Base-by-base conservation (phyloP, 2,329 filamentous ascomycete species). In the Orbilia ellipsospora region DNA sequence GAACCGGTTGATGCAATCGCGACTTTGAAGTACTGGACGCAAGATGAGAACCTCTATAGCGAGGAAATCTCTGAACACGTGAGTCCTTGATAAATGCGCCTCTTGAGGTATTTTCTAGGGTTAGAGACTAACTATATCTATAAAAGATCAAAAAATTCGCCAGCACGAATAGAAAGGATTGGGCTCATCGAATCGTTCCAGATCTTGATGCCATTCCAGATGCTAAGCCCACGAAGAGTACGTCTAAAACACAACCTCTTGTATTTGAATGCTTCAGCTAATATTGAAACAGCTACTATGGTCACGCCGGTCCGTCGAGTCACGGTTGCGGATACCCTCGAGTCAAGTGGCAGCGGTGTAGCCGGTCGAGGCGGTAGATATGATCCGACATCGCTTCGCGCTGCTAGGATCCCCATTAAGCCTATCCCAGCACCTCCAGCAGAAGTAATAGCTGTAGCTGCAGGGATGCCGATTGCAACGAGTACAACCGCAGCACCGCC, bases 1-100 rank as follows among this genome's bases (percentile, higher is more conserved):
- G 66, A 68, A 73, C 78, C 78, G 3, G 61, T 79, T 20, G 78
- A 79, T 42, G 73, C 72, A 10, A 77, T 79, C 4, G 64, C 78
- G 13, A 69, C 78, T 1, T 45, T 79, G 1, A 63, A 70, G n/a
- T 79, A 78, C 61, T 78, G 73, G 78, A 73, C 77, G 12, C 70
- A 74, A 31, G 77, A 79, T 52, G 67, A 72, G 16, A 60, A 65
- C 50, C 65, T 70, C 48, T 78, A 73, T n/a, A 66, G 56, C n/a
- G 62, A 48, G 15, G 78, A 79, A 50, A 73, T 79, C 10, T 40
- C 60, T 20, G 73, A 77, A 36, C 78, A 79, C 59, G 78, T 79
- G 62, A 73, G 78, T 68, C 10, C 13, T 4, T 7, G 6, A 20
- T 18, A 5, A 12, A 13, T 42, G 4, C n/a, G 8, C 0, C 7